A percentile compares a stretch with the other conserved stretches of the same genome.
These are phyloP conservation scores for Penicillium nucicola DNA, from an alignment of 495 filamentous ascomycete species.

Conservation along the genomic window DNA sequence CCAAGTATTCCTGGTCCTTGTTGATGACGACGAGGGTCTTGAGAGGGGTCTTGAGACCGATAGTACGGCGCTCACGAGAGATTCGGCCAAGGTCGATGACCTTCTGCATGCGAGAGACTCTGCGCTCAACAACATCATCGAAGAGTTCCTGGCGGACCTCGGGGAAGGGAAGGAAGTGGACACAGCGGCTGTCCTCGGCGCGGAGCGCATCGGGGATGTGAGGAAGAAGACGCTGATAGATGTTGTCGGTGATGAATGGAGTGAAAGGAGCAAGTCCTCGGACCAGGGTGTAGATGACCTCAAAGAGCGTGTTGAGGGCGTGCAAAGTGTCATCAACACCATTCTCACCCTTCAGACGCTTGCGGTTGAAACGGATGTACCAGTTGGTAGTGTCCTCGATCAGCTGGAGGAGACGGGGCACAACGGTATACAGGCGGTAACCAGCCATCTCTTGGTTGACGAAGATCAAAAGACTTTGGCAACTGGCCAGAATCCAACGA, in stretches of 20 bases:
- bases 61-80: slow-evolving; percentile 77
- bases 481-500: slow-evolving; percentile 90
- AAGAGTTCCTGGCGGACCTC: slow-evolving; percentile 85
- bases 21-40: slow-evolving; percentile 91
- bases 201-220: slow-evolving; percentile 66
- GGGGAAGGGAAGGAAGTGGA: slow-evolving; percentile 92
- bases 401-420: slow-evolving; percentile 79
- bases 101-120: slow-evolving; percentile 87
- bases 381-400: slow-evolving; percentile 98
- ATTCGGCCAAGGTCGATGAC: slow-evolving; percentile 88
- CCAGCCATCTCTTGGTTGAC: slow-evolving; percentile 94
- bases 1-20: slow-evolving; percentile 74
- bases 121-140: slow-evolving; percentile 78
- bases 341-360: slow-evolving; percentile 90
- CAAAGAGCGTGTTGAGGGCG: slow-evolving; percentile 94
- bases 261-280: slow-evolving; percentile 90
- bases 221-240: slow-evolving; percentile 83
- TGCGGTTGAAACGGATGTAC: slow-evolving; percentile 99
- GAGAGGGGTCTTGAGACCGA: slow-evolving; percentile 86
- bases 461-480: slow-evolving; percentile 88
- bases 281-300: slow-evolving; percentile 86
- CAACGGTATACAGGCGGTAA: slow-evolving; percentile 92
- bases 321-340: slow-evolving; percentile 84
- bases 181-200: slow-evolving; percentile 70
- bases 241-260: slow-evolving; percentile 91